These are phyloP conservation scores for Annona squamosa DNA, from an alignment of 164 flowering plant species.

Conservation along the genomic window DNA sequence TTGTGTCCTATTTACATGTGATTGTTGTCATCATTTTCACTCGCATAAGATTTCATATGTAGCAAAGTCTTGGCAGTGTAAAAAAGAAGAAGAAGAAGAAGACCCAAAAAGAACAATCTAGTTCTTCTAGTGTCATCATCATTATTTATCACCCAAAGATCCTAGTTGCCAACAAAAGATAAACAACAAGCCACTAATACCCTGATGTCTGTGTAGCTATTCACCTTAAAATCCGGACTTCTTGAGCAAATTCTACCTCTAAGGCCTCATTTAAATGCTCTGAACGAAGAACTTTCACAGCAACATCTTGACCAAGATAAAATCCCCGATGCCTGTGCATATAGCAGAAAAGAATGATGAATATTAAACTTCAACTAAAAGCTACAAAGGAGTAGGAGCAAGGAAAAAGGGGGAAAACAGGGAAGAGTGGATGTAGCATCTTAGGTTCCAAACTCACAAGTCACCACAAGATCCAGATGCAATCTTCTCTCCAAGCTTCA, in stretches of 20 bases:
- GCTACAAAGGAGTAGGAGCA: background rate
- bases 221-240: conserved; percentile 78
- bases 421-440: conserved; percentile 3
- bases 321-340: conserved; percentile 60
- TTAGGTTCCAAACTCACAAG: conserved; percentile 43
- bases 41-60: too few species aligned
- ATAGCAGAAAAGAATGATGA: background rate
- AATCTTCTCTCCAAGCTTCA: conserved; percentile 72
- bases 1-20: too few species aligned
- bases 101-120: too few species aligned
- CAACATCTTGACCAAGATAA: conserved; percentile 81
- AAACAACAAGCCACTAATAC: background rate
- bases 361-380: background rate
- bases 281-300: conserved; percentile 69
- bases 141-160: background rate
- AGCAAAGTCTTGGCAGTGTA: too few species aligned
- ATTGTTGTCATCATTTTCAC: too few species aligned
- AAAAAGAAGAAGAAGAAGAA: too few species aligned
- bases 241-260: conserved; percentile 81
- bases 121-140: background rate
- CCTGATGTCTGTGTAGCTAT: background rate
- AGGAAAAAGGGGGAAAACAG: conserved; percentile 7
- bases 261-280: conserved; percentile 61
- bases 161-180: background rate
- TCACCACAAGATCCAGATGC: conserved; percentile 96